These are phyloP conservation scores for Helichrysum umbraculigerum DNA, from an alignment of 129 eudicot genomes.

Conservation along the genomic window DNA sequence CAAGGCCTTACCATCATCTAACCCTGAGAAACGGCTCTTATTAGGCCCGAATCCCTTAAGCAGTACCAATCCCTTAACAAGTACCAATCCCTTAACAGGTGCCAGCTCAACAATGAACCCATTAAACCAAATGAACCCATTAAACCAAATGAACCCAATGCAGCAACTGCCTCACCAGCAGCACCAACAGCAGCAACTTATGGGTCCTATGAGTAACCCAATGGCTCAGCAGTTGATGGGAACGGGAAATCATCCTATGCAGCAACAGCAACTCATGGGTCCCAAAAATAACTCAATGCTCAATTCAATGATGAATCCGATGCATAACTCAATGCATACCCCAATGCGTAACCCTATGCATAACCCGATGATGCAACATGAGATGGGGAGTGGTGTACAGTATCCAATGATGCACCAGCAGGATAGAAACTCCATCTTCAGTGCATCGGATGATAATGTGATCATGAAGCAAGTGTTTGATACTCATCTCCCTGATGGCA, in stretches of 20 bases:
- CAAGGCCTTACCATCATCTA: constrained; percentile 32
- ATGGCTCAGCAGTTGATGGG: constrained; percentile 36
- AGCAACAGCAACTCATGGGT: constrained; percentile 28
- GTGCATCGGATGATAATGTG: constrained; percentile 60
- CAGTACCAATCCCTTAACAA: constrained; percentile 32
- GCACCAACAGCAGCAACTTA: constrained; percentile 32
- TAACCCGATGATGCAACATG: constrained; percentile 29
- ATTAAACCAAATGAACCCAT: constrained; percentile 14
- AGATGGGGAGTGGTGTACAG: constrained; percentile 28
- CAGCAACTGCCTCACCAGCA: constrained; percentile 28
- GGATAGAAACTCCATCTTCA: constrained; percentile 46
- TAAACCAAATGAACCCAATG: too few relatives aligned
- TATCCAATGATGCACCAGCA: constrained; percentile 32
- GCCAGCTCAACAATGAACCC: constrained; percentile 29
- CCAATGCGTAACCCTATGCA: neutral
- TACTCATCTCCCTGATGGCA: constrained; percentile 62
- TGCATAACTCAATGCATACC: constrained; percentile 23
- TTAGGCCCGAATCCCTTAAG: constrained; percentile 22
- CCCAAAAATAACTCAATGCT: constrained; percentile 36
- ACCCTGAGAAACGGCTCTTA: constrained; percentile 39
- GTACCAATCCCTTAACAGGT: constrained; percentile 34
- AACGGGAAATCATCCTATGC: constrained; percentile 31
- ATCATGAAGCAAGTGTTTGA: constrained; percentile 56
- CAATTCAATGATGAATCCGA: constrained; percentile 24
- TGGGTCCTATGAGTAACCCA: constrained; percentile 36